A percentile compares a stretch with the other conserved stretches of the same genome.
Evolutionary conservation across 1,284 basidiomycete species (phyloP).

Genomic region (Thelephora terrestris): DNA sequence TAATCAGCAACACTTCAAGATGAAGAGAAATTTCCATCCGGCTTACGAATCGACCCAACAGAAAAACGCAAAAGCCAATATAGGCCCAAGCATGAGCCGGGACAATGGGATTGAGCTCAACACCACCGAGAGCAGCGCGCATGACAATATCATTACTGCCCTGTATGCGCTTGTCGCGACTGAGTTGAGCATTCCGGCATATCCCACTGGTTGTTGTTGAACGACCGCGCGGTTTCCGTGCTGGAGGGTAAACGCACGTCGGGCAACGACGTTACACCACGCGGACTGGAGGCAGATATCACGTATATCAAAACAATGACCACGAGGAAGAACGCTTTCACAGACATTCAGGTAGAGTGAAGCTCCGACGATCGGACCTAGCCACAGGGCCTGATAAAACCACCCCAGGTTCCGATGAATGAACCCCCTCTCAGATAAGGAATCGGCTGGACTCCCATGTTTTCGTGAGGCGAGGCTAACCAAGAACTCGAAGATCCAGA

Average conservation of each 20-base stretch:
- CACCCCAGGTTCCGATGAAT: slow-evolving; percentile 59
- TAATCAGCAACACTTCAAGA: slow-evolving; percentile 4
- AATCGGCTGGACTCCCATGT: background rate
- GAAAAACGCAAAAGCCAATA: slow-evolving; percentile 56
- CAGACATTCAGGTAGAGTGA: slow-evolving; percentile 72
- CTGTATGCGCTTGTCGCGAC: slow-evolving; percentile 73
- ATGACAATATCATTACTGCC: slow-evolving; percentile 69
- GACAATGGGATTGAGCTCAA: slow-evolving; percentile 49
- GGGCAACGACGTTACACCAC: slow-evolving; percentile 66
- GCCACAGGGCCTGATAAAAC: slow-evolving; percentile 68
- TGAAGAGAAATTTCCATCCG: slow-evolving; percentile 2
- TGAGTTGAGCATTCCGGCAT: slow-evolving; percentile 59
- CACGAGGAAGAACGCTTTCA: slow-evolving; percentile 7
- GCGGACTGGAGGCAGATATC: slow-evolving; percentile 37
- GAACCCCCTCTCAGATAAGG: slow-evolving; percentile 48
- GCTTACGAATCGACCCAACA: slow-evolving; percentile 81
- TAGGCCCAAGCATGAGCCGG: slow-evolving; percentile 33
- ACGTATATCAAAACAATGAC: slow-evolving; percentile 3
- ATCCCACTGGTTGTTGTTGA: slow-evolving; percentile 37
- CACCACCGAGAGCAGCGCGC: slow-evolving; percentile 56
- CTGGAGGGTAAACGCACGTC: slow-evolving; percentile 55
- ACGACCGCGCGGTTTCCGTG: slow-evolving; percentile 46
- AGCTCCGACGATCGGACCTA: slow-evolving; percentile 58
- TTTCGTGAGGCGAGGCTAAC: slow-evolving; percentile 42
- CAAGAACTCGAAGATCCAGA: slow-evolving; percentile 67